Evolutionary conservation across 352 stramenopile species (phyloP).

Genomic region (Sclerospora graminicola): DNA sequence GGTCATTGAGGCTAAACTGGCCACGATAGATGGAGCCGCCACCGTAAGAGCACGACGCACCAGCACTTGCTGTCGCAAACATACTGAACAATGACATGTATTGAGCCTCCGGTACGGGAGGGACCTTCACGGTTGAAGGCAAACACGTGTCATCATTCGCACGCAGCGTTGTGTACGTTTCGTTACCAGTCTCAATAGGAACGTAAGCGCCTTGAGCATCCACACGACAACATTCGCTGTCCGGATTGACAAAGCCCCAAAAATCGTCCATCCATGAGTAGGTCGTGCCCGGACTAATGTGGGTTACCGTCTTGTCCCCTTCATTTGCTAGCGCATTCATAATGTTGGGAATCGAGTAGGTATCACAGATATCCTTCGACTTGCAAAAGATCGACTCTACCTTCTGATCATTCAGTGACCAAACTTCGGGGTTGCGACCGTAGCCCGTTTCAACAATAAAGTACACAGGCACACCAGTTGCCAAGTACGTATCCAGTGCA

Average conservation of each 20-base stretch:
- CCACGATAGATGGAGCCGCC: conserved; percentile 58
- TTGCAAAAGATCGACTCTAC: conserved; percentile 44
- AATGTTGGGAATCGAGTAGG: conserved; percentile 45
- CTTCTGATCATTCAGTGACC: conserved; percentile 32
- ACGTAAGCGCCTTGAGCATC: conserved; percentile 33
- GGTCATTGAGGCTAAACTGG: conserved; percentile 47
- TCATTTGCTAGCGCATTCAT: conserved; percentile 44
- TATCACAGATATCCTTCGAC: conserved; percentile 45
- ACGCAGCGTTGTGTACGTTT: conserved; percentile 33
- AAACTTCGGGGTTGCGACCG: conserved; percentile 33
- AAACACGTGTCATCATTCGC: conserved; percentile 29
- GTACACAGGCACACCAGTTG: conserved; percentile 48
- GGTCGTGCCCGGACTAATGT: conserved; percentile 42
- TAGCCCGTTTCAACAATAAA: conserved; percentile 55
- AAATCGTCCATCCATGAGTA: conserved; percentile 69
- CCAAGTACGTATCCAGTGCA: conserved; percentile 38
- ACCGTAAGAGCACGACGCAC: conserved; percentile 49
- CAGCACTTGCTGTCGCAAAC: conserved; percentile 52
- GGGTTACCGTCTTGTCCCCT: conserved; percentile 28
- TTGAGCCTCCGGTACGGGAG: conserved; percentile 33
- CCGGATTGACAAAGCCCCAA: conserved; percentile 49
- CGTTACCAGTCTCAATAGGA: conserved; percentile 32
- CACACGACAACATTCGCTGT: conserved; percentile 52
- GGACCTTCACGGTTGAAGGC: conserved; percentile 19
- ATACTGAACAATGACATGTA: conserved; percentile 75